phyloP scores from a whole-genome alignment of 495 filamentous ascomycete genomes.

The Staphylotrichum tortipilum region DNA sequence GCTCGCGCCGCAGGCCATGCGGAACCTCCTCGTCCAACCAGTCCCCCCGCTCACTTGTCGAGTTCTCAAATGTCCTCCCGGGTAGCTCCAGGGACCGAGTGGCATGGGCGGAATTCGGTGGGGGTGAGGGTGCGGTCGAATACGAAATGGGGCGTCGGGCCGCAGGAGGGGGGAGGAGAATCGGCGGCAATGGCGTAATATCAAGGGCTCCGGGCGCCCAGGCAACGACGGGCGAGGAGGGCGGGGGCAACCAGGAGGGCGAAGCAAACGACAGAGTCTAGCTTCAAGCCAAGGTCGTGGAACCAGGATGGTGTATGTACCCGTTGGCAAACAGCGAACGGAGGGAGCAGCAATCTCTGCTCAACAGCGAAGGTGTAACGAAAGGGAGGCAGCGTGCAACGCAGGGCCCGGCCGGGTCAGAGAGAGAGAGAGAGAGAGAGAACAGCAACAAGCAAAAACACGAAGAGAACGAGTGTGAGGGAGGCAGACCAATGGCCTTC shows the following conservation, averaged over 20 bases:
- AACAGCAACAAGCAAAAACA: slow-evolving; percentile 18
- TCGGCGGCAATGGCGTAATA: slow-evolving; percentile 7
- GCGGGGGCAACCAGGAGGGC: no score
- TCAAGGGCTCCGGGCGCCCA: slow-evolving; percentile 17
- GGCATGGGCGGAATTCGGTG: slow-evolving; percentile 21
- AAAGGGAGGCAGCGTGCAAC: no score
- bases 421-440: slow-evolving; percentile 17
- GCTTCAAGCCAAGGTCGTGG: slow-evolving; percentile 26
- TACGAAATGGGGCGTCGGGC: no score
- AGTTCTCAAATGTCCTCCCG: slow-evolving; percentile 16
- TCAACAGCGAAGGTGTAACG: no score
- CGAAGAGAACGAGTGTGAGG: slow-evolving; percentile 8
- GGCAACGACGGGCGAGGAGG: neutral
- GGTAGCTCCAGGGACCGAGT: slow-evolving; percentile 14
- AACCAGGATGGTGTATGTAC: slow-evolving; percentile 28
- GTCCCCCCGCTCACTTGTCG: slow-evolving; percentile 14
- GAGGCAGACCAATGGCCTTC: slow-evolving; percentile 8
- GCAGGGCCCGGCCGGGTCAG: no score
- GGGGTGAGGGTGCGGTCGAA: no score
- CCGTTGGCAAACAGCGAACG: slow-evolving; percentile 25
- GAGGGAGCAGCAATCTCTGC: slow-evolving; percentile 22
- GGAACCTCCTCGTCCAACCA: slow-evolving; percentile 2
- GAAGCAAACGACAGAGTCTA: slow-evolving; percentile 20
- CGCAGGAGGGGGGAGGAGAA: no score
- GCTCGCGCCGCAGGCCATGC: slow-evolving; percentile 19